Evolutionary conservation across 257 asterid species (phyloP), one percentile per base, ranked within the genome.

Genomic region (Fraxinus quadrangulata): DNA sequence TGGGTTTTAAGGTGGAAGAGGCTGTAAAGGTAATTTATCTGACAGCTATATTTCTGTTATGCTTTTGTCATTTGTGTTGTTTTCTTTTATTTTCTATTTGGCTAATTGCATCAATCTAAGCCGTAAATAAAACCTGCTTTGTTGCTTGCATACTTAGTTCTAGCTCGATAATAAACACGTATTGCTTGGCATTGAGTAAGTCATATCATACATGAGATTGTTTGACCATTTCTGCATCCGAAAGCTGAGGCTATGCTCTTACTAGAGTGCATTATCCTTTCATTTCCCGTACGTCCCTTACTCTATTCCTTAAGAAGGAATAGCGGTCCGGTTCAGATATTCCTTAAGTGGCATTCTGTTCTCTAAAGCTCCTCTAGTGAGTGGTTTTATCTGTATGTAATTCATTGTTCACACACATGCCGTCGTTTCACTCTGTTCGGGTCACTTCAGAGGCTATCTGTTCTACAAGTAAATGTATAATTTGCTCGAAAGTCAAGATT

Each of bases 1-100:
- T 92, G 78, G 97, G 98, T 11, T 94, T 92, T 73, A 84, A 82
- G 81, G 83, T 87, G 83, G 96, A 88, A 81, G 98, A 91, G 79
- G 93, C 92, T 76, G 87, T 80, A 17, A 85, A 91, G 95, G 98
- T 94, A 77, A 76, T 13, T 66, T 72, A 19, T 70, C n/a, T 59
- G 73, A 40, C 26, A 42, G 51, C 37, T 40, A 36, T 56, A 10
- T 34, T 63, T 63, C 19, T 24, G 26, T 24, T 12, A 4, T 63
- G 36, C 69, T 63, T 26, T 63, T 24, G 2, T 63, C 69, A 63
- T 63, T 12, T 42, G 49, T 23, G 19, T 63, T 14, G 16, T 61
- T 10, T 9, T 51, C 9, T 51, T 51, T 3, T 14, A 16, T 63
- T 63, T 24, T 63, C 33, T 63, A 8, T 4, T 63, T 11, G 69